Evolutionary conservation across 352 stramenopile species (phyloP).

Genomic region (Phytophthora citrophthora): DNA sequence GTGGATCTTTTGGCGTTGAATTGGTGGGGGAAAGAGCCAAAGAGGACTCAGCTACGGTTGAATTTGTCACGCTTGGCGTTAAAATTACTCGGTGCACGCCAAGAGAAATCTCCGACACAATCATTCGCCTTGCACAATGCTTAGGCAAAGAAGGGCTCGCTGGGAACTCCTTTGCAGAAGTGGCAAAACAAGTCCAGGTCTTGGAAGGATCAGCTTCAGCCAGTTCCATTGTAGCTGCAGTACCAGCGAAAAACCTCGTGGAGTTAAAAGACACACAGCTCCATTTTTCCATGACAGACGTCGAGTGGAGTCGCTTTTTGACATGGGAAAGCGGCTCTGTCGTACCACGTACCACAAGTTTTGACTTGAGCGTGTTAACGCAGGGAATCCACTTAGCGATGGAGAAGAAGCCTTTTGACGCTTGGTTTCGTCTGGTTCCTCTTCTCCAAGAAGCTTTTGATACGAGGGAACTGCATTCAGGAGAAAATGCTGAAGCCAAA

Average conservation of each 20-base stretch:
- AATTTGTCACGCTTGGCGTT: slow-evolving; percentile 37
- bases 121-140: slow-evolving; percentile 41
- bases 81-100: slow-evolving; percentile 52
- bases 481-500: not conserved
- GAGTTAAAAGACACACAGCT: slow-evolving; percentile 31
- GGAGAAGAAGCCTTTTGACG: slow-evolving; percentile 17
- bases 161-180: slow-evolving; percentile 25
- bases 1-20: slow-evolving; percentile 32
- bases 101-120: slow-evolving; percentile 44
- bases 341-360: slow-evolving; percentile 18
- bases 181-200: slow-evolving; percentile 32
- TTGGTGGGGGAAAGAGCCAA: slow-evolving; percentile 1
- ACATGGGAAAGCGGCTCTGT: slow-evolving; percentile 4
- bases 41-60: slow-evolving; percentile 7
- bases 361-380: slow-evolving; percentile 36
- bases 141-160: slow-evolving; percentile 15
- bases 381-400: slow-evolving; percentile 15
- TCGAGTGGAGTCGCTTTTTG: slow-evolving; percentile 36
- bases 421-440: slow-evolving; percentile 19
- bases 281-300: slow-evolving; percentile 57
- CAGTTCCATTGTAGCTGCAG: slow-evolving; percentile 12
- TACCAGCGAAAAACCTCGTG: slow-evolving; percentile 18
- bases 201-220: slow-evolving; percentile 45
- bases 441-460: slow-evolving; percentile 50
- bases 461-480: slow-evolving; percentile 30